These are phyloP conservation scores for Papilionanthe hybrid DNA, from an alignment of 116 monocot species.

Conservation along the genomic window DNA sequence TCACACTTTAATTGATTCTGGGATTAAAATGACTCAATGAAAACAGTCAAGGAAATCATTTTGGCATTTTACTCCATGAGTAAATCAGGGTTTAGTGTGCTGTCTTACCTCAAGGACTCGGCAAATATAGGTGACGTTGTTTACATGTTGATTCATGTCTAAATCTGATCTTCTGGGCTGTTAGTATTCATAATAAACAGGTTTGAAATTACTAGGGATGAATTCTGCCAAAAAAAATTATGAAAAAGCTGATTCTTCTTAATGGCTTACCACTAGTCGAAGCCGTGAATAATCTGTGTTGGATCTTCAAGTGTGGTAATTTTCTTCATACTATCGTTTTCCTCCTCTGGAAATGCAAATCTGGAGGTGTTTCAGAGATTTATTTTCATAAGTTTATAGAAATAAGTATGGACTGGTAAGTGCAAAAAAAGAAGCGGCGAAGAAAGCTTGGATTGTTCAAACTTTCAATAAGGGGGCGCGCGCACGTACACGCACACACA, in stretches of 20 bases:
- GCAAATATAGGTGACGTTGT: slow-evolving; percentile 93
- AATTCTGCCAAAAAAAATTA: background rate
- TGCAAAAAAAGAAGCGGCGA: too few species aligned
- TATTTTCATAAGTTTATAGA: background rate
- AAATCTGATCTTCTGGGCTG: slow-evolving; percentile 98
- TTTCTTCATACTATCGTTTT: slow-evolving; percentile 81
- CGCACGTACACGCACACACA: too few species aligned
- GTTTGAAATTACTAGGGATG: background rate
- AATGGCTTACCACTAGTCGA: slow-evolving; percentile 64
- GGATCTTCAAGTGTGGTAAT: slow-evolving; percentile 86
- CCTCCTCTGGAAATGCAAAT: slow-evolving; percentile 86
- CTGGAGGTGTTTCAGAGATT: slow-evolving; percentile 25
- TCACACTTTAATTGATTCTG: too few species aligned
- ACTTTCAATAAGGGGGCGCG: too few species aligned
- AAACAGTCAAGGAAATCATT: background rate
- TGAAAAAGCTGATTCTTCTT: too few species aligned
- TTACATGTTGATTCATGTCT: slow-evolving; percentile 99
- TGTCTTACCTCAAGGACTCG: slow-evolving; percentile 91
- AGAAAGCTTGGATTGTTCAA: too few species aligned
- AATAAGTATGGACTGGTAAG: background rate
- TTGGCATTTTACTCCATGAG: background rate
- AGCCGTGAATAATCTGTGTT: slow-evolving; percentile 58
- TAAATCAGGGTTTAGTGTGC: background rate
- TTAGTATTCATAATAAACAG: background rate
- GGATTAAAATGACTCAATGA: too few species aligned